Conservation (phyloP, 345 rosid species). For the Clausena lansium region DNA sequence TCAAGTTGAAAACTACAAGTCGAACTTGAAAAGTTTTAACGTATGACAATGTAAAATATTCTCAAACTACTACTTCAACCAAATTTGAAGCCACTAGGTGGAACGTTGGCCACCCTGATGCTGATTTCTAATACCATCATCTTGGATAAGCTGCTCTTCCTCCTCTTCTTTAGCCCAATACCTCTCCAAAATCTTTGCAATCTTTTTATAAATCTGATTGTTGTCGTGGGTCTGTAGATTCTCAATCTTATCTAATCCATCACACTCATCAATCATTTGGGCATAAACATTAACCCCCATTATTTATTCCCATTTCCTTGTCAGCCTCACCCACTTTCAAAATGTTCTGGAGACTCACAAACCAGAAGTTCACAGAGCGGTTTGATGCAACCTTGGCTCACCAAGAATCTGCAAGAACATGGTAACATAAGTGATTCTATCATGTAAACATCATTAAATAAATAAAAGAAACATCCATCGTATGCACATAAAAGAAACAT, state of each 20-base stretch:
- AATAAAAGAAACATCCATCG: too few species aligned
- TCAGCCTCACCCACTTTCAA: slow-evolving; percentile 83
- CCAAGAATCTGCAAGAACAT: slow-evolving; percentile 53
- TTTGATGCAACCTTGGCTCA: slow-evolving; percentile 70
- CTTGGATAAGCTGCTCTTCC: too few species aligned
- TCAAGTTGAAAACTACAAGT: slow-evolving; percentile 17
- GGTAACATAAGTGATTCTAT: slow-evolving; percentile 3
- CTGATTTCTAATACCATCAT: slow-evolving; percentile 34
- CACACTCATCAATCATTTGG: slow-evolving; percentile 70
- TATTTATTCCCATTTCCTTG: slow-evolving; percentile 60
- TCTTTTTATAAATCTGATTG: slow-evolving; percentile 78
- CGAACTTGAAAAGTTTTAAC: too few species aligned
- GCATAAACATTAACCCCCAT: slow-evolving; percentile 57
- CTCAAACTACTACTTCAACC: slow-evolving; percentile 32
- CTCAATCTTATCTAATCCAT: slow-evolving; percentile 77
- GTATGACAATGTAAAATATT: slow-evolving; percentile 5
- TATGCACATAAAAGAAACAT: too few species aligned
- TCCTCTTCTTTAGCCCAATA: slow-evolving; percentile 80
- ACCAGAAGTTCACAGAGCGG: slow-evolving; percentile 77
- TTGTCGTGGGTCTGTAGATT: slow-evolving; percentile 78
- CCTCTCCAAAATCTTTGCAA: slow-evolving; percentile 75
- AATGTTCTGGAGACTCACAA: slow-evolving; percentile 75
- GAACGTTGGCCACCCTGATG: slow-evolving; percentile 40
- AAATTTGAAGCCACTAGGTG: slow-evolving; percentile 74
- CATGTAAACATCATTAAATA: too few species aligned